Base-by-base conservation (phyloP, 139 green algal species). In the Tetratostichococcus sp. region DNA sequence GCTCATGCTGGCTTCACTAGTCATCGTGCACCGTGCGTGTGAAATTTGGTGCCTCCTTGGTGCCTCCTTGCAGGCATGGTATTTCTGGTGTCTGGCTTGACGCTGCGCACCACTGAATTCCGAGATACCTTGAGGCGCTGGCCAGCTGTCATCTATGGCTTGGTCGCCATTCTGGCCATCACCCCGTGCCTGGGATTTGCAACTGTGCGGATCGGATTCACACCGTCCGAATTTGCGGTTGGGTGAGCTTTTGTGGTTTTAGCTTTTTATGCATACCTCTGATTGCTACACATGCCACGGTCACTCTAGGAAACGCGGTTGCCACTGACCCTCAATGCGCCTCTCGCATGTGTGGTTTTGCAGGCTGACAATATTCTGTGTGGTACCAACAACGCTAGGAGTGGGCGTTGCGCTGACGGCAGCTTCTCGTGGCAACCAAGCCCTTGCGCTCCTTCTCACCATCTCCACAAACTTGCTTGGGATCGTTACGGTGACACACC, bases 371-470 rank as follows among this genome's bases (percentile, higher is more conserved):
- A 82, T 97, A 33, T 96, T 97, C 77, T 89, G 86, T 6, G 85
- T 76, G 17, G 87, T 92, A 28, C 93, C 93, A 3, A 96, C 93
- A 16, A 95, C 92, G 0, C 83, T 97, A 30, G 92, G 91, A 11
- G 86, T 86, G 0, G 89, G 89, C 25, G 89, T 93, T 2, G 75
- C 87, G 0, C 80, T 97, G 5, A 86, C 90, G 0, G 66, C 74
- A 22, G 70, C 73, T 17, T 77, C 58, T 31, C 62, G 50, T 21
- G 91, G 90, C 67, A 97, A 96, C 69, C 79, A 79, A 1, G 87
- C 91, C 6, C 79, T 97, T 59, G 89, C 89, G 17, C 83, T 97
- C 23, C 79, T 95, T 65, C 86, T 97, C 39, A 94, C 88, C 5
- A 89, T 95, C 8, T 74, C 30, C 43, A 89, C 83, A 62, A 97